phyloP scores from a whole-genome alignment of 371 early-diverging fungal species.

The Lichtheimia hyalospora region DNA sequence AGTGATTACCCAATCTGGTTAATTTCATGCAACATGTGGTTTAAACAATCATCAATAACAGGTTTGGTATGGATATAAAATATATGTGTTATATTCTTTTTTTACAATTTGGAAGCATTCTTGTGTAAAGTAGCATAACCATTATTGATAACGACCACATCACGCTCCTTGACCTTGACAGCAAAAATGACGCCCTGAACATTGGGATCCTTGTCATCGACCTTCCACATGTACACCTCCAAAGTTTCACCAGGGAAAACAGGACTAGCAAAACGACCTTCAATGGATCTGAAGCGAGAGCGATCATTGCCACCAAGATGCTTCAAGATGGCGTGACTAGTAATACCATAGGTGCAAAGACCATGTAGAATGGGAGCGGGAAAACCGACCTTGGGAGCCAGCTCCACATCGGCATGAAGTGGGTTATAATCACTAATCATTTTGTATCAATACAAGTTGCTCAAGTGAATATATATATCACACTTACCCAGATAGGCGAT shows the following conservation, averaged over 20 bases:
- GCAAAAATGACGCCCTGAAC: slow-evolving; percentile 29
- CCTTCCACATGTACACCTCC: slow-evolving; percentile 73
- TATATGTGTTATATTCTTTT: not conserved
- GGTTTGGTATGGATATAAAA: too few species aligned
- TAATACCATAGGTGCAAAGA: slow-evolving; percentile 68
- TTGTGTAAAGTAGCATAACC: slow-evolving; percentile 30
- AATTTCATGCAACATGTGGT: too few species aligned
- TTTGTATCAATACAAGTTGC: slow-evolving; percentile 2
- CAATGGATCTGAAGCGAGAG: slow-evolving; percentile 60
- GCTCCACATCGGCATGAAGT: slow-evolving; percentile 64
- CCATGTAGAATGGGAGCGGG: slow-evolving; percentile 74
- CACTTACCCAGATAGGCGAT: slow-evolving; percentile 65
- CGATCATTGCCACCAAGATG: slow-evolving; percentile 55
- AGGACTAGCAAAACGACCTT: slow-evolving; percentile 68
- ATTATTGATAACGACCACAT: slow-evolving; percentile 33
- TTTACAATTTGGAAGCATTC: slow-evolving; percentile 40
- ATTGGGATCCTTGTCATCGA: slow-evolving; percentile 30
- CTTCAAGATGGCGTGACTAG: slow-evolving; percentile 63
- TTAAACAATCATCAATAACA: too few species aligned
- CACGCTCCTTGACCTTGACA: slow-evolving; percentile 34
- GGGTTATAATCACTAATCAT: slow-evolving; percentile 63
- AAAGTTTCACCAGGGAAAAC: slow-evolving; percentile 76
- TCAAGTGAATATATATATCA: not conserved
- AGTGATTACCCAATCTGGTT: too few species aligned
- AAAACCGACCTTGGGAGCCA: slow-evolving; percentile 69